Evolutionary conservation across 257 asterid genomes (phyloP), one percentile per base, ranked within the genome.

Genomic region (Solanum bulbocastanum): DNA sequence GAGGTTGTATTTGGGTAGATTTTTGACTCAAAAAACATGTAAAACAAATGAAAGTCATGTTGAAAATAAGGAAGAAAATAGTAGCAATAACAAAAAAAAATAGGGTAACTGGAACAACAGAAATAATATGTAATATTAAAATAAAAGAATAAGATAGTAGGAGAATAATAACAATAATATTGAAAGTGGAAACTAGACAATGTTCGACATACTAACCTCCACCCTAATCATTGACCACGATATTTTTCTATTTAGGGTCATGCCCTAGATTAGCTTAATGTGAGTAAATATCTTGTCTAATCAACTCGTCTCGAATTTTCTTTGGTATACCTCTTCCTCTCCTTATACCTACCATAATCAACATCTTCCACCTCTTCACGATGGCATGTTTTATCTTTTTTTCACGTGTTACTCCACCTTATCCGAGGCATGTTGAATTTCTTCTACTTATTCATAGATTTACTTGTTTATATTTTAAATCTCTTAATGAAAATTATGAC

Each of bases 181-280:
- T 58, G 0, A 58, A 58, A 22, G 68, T 3, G 5, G 0, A 22
- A 58, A 58, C 5, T 22, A 58, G 68, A 58, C 13, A 8, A 22
- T 22, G 68, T 58, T 58, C 2, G 27, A 58, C 27, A 8, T 58
- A 22, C 68, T 1, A 58, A 8, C 5, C n/a, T 22, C 2, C 13
- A 22, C 68, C 12, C 27, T 8, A n/a, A 62, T 62, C 8, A 10
- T n/a, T 10, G 15, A 2, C 2, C 71, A 62, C 0, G 0, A 62
- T 2, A 62, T 62, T 11, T n/a, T 5, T 5, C 16, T 62, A 62
- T n/a, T 62, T 62, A 62, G 32, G 3, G 1, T 62, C 71, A 23
- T 62, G 8, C 7, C 7, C 5, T 1, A 23, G 1, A 0, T n/a
- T 23, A 62, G 3, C 0, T 11, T 0, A 2, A 23, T 3, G 14